Evolutionary conservation across 768 basidiomycete species (phyloP).

Genomic region (Botryobasidium botryosum): DNA sequence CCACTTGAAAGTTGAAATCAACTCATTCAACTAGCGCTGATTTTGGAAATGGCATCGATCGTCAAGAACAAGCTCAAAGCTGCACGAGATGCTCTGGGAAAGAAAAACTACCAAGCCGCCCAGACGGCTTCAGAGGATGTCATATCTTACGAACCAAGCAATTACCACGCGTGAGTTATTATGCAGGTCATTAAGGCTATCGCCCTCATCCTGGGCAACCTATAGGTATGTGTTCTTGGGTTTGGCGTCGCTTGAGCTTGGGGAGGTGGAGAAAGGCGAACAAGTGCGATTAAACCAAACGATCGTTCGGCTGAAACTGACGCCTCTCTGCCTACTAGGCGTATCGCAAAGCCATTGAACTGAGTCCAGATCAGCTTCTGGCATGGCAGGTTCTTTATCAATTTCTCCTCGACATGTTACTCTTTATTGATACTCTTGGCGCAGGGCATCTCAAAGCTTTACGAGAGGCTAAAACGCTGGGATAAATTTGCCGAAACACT

Average conservation of each 20-base stretch:
- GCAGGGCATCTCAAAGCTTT: constrained; percentile 57
- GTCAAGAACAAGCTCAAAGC: constrained; percentile 62
- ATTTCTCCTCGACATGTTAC: constrained; percentile 12
- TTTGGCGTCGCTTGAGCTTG: constrained; percentile 60
- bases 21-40: too few relatives aligned
- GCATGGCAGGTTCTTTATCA: constrained; percentile 92
- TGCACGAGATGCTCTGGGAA: constrained; percentile 55
- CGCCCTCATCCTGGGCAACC: not conserved
- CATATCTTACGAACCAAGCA: constrained; percentile 58
- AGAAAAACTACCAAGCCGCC: constrained; percentile 57
- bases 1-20: too few relatives aligned
- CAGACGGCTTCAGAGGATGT: constrained; percentile 48
- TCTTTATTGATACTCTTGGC: not conserved
- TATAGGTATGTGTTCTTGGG: constrained; percentile 73
- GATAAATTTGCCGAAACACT: constrained; percentile 37
- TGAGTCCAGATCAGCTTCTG: constrained; percentile 50
- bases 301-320: constrained; percentile 1
- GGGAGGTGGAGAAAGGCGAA: constrained; percentile 58
- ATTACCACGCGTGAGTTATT: constrained; percentile 68
- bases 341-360: constrained; percentile 58
- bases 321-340: constrained; percentile 27
- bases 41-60: constrained; percentile 24
- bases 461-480: constrained; percentile 48
- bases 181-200: not conserved
- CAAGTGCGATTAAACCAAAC: too few relatives aligned